A percentile compares a stretch with the other conserved stretches of the same genome.
Evolutionary conservation across 2,329 filamentous ascomycete species (phyloP).

Genomic region (Aspergillus uvarum): DNA sequence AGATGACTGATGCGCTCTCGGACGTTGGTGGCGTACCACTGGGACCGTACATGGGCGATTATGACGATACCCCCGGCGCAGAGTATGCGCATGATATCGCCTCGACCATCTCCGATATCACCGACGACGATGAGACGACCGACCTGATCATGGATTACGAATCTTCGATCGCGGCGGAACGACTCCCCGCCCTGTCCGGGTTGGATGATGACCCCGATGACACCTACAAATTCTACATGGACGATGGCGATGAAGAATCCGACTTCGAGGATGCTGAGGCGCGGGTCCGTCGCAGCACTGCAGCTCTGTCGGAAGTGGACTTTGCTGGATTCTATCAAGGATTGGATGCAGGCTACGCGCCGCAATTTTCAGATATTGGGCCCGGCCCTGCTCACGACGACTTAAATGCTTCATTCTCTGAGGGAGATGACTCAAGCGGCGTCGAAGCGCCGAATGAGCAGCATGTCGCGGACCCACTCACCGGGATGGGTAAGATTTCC

Average conservation of each 20-base stretch:
- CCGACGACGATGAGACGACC: conserved; percentile 17
- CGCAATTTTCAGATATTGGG: conserved; percentile 14
- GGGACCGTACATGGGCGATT: conserved; percentile 16
- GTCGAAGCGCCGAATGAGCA: conserved; percentile 16
- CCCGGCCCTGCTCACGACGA: conserved; percentile 17
- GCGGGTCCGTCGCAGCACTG: background rate
- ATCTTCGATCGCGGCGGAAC: conserved; percentile 15
- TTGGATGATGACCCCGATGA: conserved; percentile 33
- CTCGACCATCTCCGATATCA: conserved; percentile 22
- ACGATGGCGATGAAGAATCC: conserved; percentile 24
- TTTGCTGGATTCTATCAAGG: conserved; percentile 33
- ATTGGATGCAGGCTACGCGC: conserved; percentile 20
- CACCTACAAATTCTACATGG: conserved; percentile 35
- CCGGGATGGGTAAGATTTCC: conserved; percentile 29
- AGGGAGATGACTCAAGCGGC: conserved; percentile 16
- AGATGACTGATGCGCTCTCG: conserved; percentile 24
- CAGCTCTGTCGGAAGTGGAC: conserved; percentile 25
- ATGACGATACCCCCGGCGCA: conserved; percentile 14
- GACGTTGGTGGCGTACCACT: conserved; percentile 25
- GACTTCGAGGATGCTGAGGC: conserved; percentile 11
- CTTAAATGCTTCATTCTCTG: conserved; percentile 16
- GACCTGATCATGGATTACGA: conserved; percentile 30
- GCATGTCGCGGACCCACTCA: conserved; percentile 24
- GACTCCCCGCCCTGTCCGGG: conserved; percentile 15
- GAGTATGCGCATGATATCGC: conserved; percentile 16